Base-by-base conservation (phyloP, 495 filamentous ascomycete genomes). In the Lophium mytilinum region DNA sequence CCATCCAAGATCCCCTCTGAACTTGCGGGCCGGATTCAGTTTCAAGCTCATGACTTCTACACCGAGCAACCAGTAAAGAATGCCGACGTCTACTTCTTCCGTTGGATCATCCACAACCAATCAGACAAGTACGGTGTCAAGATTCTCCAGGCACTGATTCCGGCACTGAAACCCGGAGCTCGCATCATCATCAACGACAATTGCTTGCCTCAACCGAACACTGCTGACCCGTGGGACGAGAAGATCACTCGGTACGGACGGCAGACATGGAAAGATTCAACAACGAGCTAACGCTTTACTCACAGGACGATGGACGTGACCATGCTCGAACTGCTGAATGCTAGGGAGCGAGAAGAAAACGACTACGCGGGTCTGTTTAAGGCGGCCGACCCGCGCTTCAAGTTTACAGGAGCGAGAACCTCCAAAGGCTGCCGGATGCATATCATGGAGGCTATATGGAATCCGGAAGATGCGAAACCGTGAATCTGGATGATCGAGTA, bases 271-370 rank as follows among this genome's bases (percentile, higher is more conserved):
- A 37, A 39, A 39, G 34, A 37, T 52, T 34, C 15, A 10, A 52
- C 17, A 52, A 30, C 17, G 15, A 39, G 37, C 43, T 37, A 35
- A 37, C 17, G 10, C 46, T 42, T 40, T 36, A 12, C 21, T 9
- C 3, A 37, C 37, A 70, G 80, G n/a, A 72, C 74, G 9, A 80
- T 80, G 76, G 80, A 83, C 58, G 63, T 80, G 36, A 75, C 78
- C 34, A 82, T 82, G 79, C 64, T 80, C 50, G 69, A 71, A 1
- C 61, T 81, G 36, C 68, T 80, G 30, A 82, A 82, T 56, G 72
- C 78, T 8, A 75, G 76, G 68, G 79, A 82, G 74, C 70, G 80
- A 4, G 72, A 68, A 6, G 74, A 75, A 56, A 60, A 48, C 3
- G 79, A 78, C 52, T 83, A 79, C 52, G 57, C 63, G 36, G 68